Evolutionary conservation across 352 stramenopile species (phyloP).

Genomic region (Globisporangium carolinianum): DNA sequence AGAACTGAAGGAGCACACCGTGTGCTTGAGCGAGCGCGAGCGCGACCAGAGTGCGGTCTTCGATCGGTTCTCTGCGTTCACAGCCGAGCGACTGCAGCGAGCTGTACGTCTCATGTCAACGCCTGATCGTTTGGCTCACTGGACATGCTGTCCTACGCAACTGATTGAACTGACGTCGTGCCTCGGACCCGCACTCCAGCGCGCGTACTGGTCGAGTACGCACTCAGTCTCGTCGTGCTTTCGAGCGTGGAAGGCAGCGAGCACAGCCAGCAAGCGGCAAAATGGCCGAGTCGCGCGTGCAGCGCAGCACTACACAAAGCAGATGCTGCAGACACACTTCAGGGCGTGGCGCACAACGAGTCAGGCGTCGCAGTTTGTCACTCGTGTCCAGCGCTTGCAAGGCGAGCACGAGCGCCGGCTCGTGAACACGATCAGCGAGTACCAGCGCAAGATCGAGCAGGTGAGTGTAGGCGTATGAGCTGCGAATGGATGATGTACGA

Average conservation of each 20-base stretch:
- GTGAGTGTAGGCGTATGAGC: slow-evolving; percentile 1
- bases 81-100: slow-evolving; percentile 13
- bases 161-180: too few relatives aligned
- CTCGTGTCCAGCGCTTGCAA: slow-evolving; percentile 22
- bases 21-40: slow-evolving; percentile 6
- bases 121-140: too few relatives aligned
- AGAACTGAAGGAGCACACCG: slow-evolving; percentile 24
- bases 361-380: slow-evolving; percentile 6
- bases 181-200: slow-evolving; percentile 7
- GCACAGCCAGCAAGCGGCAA: background rate
- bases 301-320: slow-evolving; percentile 14
- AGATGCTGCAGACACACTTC: slow-evolving; percentile 4
- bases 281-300: slow-evolving; percentile 6
- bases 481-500: background rate
- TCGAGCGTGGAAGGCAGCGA: slow-evolving; percentile 19
- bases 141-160: too few relatives aligned
- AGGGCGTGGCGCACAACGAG: slow-evolving; percentile 7
- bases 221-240: slow-evolving; percentile 21
- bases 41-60: slow-evolving; percentile 11
- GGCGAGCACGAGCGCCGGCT: slow-evolving; percentile 21
- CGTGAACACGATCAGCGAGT: slow-evolving; percentile 24
- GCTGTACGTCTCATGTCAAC: slow-evolving; percentile 13
- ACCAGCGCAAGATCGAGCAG: slow-evolving; percentile 37
- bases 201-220: slow-evolving; percentile 16
- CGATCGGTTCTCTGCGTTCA: slow-evolving; percentile 27